Evolutionary conservation across 768 basidiomycete species (phyloP).

Genomic region (Pleurotus sapidus): DNA sequence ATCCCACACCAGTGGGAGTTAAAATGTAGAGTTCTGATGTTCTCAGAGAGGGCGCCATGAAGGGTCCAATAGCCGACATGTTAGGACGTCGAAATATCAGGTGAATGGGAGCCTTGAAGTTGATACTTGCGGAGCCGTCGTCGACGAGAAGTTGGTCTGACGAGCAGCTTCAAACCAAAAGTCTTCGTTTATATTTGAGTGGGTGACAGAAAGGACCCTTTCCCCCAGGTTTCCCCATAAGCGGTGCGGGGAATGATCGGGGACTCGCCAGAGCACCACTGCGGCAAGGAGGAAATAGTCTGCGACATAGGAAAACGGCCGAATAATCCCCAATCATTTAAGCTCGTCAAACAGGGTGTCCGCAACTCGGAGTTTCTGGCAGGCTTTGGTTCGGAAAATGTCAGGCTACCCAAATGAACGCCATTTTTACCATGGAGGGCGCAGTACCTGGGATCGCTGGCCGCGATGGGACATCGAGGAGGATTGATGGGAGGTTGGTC

Average conservation of each 20-base stretch:
- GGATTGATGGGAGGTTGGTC: background rate
- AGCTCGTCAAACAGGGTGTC: background rate
- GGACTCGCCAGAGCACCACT: background rate
- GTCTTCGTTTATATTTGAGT: conserved; percentile 4
- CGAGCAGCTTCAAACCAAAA: background rate
- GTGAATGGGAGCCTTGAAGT: background rate
- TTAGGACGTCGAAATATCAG: background rate
- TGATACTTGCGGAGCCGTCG: background rate
- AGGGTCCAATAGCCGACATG: conserved; percentile 7
- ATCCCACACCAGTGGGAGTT: background rate
- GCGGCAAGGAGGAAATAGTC: background rate
- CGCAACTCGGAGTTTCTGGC: background rate
- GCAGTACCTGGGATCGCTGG: background rate
- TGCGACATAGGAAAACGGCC: background rate
- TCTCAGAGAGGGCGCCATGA: conserved; percentile 5
- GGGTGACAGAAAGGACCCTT: background rate
- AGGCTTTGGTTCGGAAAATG: conserved; percentile 8
- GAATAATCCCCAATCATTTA: conserved; percentile 7
- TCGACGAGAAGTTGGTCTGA: background rate
- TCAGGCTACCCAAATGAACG: background rate
- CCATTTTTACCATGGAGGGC: background rate
- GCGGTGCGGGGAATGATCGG: conserved; percentile 4
- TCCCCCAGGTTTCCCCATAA: conserved; percentile 5
- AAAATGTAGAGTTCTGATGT: background rate
- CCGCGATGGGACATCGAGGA: conserved; percentile 5